Base-by-base conservation (phyloP, 106 monocot species). In the Gastrodia elata region DNA sequence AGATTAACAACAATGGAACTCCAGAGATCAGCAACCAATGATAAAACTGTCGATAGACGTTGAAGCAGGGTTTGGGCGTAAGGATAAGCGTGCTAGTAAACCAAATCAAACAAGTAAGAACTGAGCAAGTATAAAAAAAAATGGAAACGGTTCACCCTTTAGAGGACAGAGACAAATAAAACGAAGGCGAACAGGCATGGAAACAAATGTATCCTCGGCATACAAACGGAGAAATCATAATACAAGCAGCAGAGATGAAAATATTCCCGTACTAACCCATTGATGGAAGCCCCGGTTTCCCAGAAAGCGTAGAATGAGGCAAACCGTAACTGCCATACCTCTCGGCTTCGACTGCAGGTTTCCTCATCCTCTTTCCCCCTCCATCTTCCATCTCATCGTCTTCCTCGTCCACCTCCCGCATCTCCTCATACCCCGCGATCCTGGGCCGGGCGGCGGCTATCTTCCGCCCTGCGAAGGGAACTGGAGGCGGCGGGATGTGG, bases 331-430 rank as follows among this genome's bases (percentile, higher is more conserved):
- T n/a, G 32, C 44, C 49, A 20, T 49, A 48, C 48, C 44, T 33
- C 2, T 49, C 49, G 34, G 2, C 44, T 5, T 38, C 76, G 55
- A 34, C 25, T 26, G 27, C 38, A 13, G 55, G 38, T 36, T 70
- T 70, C 70, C 55, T 77, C 57, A 15, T 59, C 57, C 57, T 56
- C 70, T 40, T 78, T 25, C 22, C 36, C 37, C 72, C 72, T 39
- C 44, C 73, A 2, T 74, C 74, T 24, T 74, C 55, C 56, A 38
- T 1, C 16, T 39, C 56, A 20, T 58, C 74, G 22, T 64, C 74
- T 39, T 74, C 79, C 73, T 79, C 79, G 10, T 73, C 79, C 18
- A 68, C 52, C 26, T 79, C 73, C 79, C 37, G n/a, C 73, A 56
- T 68, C 14, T 79, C 73, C 11, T 65, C 79, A 48, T 69, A 69